Conservation (phyloP, 2,329 filamentous ascomycete species). For the Samsoniella hepiali region DNA sequence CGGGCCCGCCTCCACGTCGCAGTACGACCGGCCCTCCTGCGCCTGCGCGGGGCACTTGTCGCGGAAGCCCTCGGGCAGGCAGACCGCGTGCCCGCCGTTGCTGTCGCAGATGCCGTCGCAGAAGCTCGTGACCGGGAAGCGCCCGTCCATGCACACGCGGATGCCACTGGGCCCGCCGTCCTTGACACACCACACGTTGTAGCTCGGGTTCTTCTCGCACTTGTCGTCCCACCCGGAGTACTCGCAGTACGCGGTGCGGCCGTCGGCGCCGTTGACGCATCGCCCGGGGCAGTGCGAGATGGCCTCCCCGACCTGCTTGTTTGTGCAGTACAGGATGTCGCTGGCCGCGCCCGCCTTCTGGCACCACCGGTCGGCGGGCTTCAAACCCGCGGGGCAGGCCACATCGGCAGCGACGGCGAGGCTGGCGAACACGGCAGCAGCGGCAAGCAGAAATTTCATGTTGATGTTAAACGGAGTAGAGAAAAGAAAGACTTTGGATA, state of each 20-base stretch:
- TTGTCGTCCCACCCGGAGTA: not conserved
- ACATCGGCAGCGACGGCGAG: not conserved
- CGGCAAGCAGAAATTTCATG: not conserved
- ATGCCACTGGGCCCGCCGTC: constrained; percentile 8
- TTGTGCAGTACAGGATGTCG: not conserved
- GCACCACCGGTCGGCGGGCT: not conserved
- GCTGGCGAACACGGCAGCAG: not conserved
- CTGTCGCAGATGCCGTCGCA: not conserved
- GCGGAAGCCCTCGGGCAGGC: not conserved
- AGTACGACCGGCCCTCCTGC: not conserved
- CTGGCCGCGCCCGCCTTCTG: not conserved
- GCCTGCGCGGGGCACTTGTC: not conserved
- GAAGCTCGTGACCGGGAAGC: not conserved
- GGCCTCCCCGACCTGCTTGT: not conserved
- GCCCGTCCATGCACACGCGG: not conserved
- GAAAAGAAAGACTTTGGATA: no score
- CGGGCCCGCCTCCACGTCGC: not conserved
- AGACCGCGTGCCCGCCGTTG: constrained; percentile 1
- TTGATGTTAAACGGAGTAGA: not conserved
- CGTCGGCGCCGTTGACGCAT: not conserved
- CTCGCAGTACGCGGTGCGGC: not conserved
- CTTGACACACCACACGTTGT: constrained; percentile 6
- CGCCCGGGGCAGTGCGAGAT: not conserved
- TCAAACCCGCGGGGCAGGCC: not conserved
- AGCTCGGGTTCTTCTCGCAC: constrained; percentile 1